Conservation (phyloP, 495 filamentous ascomycete species). For the Aspergillus egyptiacus region DNA sequence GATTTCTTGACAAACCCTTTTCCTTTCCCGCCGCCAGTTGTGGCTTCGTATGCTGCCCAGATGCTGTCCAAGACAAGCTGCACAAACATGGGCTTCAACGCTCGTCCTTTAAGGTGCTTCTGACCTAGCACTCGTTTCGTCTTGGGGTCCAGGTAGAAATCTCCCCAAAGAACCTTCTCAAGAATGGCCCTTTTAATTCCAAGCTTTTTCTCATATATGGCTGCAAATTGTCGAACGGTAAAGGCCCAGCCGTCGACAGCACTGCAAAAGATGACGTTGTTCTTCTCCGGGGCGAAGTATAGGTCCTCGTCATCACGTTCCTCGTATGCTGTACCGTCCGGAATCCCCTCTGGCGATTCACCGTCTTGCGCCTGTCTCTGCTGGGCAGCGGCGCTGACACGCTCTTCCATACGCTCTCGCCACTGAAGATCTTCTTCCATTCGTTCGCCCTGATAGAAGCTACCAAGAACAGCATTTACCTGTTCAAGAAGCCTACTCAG, state of each 20-base stretch:
- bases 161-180: conserved; percentile 95
- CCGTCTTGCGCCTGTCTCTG: conserved; percentile 43
- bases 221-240: conserved; percentile 89
- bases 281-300: conserved; percentile 96
- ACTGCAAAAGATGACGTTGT: conserved; percentile 98
- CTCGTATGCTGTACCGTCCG: conserved; percentile 58
- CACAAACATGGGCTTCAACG: conserved; percentile 95
- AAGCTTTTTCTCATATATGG: conserved; percentile 91
- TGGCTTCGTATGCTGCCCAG: conserved; percentile 95
- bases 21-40: conserved; percentile 69
- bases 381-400: conserved; percentile 52
- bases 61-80: conserved; percentile 93
- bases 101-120: conserved; percentile 88
- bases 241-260: conserved; percentile 98
- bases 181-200: conserved; percentile 87
- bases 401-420: conserved; percentile 87
- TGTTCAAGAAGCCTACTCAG: conserved; percentile 88
- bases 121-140: conserved; percentile 85
- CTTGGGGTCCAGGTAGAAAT: conserved; percentile 95
- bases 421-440: conserved; percentile 99
- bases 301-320: conserved; percentile 95
- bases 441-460: conserved; percentile 94
- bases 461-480: conserved; percentile 94
- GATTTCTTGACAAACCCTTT: conserved; percentile 58
- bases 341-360: conserved; percentile 38